Conservation (phyloP, 441 rosid species). For the Croton setiger region DNA sequence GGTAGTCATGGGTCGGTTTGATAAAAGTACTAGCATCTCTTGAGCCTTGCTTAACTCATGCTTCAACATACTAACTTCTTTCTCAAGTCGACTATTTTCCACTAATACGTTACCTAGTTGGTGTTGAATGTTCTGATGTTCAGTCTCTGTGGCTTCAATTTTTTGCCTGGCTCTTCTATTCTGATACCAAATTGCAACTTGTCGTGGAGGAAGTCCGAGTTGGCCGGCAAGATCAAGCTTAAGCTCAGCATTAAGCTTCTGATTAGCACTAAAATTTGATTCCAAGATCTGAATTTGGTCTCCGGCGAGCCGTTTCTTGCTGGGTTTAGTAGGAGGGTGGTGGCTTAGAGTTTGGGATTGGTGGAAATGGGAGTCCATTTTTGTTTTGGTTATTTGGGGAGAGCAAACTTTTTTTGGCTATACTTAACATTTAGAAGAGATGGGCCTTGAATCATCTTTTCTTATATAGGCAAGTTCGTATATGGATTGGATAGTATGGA, state of each 20-base stretch:
- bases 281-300: conserved; percentile 32
- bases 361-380: conserved; percentile 19
- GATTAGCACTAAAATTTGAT: conserved; percentile 23
- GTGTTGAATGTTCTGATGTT: conserved; percentile 19
- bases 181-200: conserved; percentile 38
- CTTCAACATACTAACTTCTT: conserved; percentile 22
- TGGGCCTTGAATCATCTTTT: neutral
- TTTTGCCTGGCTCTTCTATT: conserved; percentile 33
- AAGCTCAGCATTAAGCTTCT: conserved; percentile 26
- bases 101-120: conserved; percentile 24
- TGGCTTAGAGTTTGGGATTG: conserved; percentile 16
- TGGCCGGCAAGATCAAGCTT: conserved; percentile 29
- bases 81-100: conserved; percentile 32
- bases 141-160: conserved; percentile 18
- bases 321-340: conserved; percentile 11
- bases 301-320: conserved; percentile 26
- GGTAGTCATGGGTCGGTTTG: conserved; percentile 11
- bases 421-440: neutral
- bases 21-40: conserved; percentile 18
- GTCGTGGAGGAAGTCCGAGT: conserved; percentile 30
- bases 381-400: neutral
- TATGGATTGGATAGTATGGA: neutral
- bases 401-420: neutral
- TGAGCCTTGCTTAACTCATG: conserved; percentile 22
- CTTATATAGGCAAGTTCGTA: conserved; percentile 14